Conservation (phyloP, 2,329 filamentous ascomycete species). For the Myriosclerotinia scirpicola region DNA sequence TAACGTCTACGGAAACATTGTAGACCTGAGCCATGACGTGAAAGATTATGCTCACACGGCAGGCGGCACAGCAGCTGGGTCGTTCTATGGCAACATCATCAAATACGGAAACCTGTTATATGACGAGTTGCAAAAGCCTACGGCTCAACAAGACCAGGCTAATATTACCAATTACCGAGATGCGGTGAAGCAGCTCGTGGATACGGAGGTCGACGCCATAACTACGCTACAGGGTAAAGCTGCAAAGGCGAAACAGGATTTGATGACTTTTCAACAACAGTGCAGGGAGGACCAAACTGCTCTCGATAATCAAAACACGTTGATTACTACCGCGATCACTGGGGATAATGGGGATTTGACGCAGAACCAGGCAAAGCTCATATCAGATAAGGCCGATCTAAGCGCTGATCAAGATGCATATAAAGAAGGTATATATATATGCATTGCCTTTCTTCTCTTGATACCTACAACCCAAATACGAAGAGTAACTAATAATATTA, state of each 20-base stretch:
- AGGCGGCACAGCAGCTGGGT: not conserved
- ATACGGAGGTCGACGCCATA: not conserved
- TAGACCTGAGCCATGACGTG: not conserved
- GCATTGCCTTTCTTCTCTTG: not conserved
- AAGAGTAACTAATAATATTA: not conserved
- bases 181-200: not conserved
- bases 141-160: not conserved
- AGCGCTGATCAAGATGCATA: not conserved
- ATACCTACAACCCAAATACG: no score
- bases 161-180: not conserved
- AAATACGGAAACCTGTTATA: not conserved
- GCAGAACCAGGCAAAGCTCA: not conserved
- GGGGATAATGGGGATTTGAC: not conserved
- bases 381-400: not conserved
- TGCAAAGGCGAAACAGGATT: not conserved
- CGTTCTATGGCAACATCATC: slow-evolving; percentile 2
- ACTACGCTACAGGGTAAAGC: not conserved
- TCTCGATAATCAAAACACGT: not conserved
- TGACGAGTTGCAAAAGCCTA: not conserved
- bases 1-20: not conserved
- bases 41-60: not conserved
- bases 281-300: not conserved
- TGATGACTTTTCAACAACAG: not conserved
- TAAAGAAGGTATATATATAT: not conserved
- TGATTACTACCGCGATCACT: not conserved